A percentile compares a stretch with the other conserved stretches of the same genome.
phyloP scores from a whole-genome alignment of 208 protist genomes.

The Leishmania lainsoni region DNA sequence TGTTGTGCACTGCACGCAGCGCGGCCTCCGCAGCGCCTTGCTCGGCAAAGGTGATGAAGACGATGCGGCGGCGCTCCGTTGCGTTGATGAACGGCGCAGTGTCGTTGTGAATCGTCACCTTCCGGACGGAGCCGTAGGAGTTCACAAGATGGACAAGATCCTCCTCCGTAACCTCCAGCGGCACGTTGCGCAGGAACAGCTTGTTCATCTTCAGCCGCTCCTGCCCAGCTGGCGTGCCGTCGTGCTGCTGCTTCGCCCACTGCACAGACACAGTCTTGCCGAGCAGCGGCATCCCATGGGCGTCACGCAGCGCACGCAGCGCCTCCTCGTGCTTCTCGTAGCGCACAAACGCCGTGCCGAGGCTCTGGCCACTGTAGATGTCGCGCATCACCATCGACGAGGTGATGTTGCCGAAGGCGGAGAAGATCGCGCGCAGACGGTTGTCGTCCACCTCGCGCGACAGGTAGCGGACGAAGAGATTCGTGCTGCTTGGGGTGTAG shows the following conservation, averaged over 20 bases:
- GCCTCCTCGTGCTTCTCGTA: constrained; percentile 33
- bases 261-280: constrained; percentile 33
- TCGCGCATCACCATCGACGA: constrained; percentile 56
- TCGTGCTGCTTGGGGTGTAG: constrained; percentile 48
- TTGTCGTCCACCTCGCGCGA: constrained; percentile 38
- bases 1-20: constrained; percentile 44
- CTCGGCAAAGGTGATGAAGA: constrained; percentile 51
- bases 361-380: constrained; percentile 52
- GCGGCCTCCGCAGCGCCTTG: constrained; percentile 37
- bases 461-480: constrained; percentile 51
- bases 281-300: constrained; percentile 14
- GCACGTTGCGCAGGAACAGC: constrained; percentile 62
- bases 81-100: constrained; percentile 10
- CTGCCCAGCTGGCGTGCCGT: constrained; percentile 32
- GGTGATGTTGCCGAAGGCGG: constrained; percentile 33
- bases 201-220: constrained; percentile 43
- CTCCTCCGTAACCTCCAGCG: constrained; percentile 29
- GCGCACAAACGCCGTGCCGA: constrained; percentile 50
- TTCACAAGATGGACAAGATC: constrained; percentile 17
- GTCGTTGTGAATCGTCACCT: constrained; percentile 41
- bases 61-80: constrained; percentile 35
- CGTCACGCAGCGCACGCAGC: constrained; percentile 17
- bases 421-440: constrained; percentile 33
- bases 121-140: constrained; percentile 28
- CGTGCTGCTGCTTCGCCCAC: constrained; percentile 45